phyloP scores from a whole-genome alignment of 2,329 filamentous ascomycete species.

The Pyrenophora tritici-repentis region DNA sequence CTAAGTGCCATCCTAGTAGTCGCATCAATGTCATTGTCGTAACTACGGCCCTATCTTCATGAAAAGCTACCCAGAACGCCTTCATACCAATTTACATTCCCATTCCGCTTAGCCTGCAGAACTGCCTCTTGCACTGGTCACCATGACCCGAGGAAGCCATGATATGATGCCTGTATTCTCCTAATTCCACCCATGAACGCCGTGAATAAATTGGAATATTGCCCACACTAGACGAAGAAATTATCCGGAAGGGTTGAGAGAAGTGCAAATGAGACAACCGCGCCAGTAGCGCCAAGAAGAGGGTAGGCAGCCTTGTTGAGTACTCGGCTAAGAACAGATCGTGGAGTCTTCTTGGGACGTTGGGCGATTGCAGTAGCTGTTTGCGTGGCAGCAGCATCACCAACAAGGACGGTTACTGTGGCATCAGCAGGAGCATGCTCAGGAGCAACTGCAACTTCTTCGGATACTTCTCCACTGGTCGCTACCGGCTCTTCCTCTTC shows the following conservation, averaged over 20 bases:
- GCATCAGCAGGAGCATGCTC: background rate
- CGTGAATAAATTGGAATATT: background rate
- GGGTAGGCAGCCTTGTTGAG: constrained; percentile 21
- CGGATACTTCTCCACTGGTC: background rate
- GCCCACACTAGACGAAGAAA: constrained; percentile 21
- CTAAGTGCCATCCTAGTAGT: too few species aligned
- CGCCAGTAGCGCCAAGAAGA: constrained; percentile 23
- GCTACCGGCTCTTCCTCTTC: constrained; percentile 14
- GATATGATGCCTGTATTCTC: constrained; percentile 1
- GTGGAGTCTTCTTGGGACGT: constrained; percentile 29
- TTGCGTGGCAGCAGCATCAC: constrained; percentile 6
- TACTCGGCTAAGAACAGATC: constrained; percentile 18
- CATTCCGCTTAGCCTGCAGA: background rate
- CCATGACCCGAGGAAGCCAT: constrained; percentile 1
- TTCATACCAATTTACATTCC: too few species aligned
- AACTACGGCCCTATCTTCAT: too few species aligned
- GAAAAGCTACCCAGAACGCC: too few species aligned
- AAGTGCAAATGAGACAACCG: constrained; percentile 24
- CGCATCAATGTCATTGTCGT: too few species aligned
- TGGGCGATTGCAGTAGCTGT: constrained; percentile 17
- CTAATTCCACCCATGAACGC: constrained; percentile 1
- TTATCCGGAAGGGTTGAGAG: constrained; percentile 30
- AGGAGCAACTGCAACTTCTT: background rate
- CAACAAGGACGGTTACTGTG: background rate
- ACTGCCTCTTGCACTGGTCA: background rate